Percentiles rank a stretch among this genome's conserved stretches.
Conservation (phyloP, 2,329 filamentous ascomycete species). For the Apiospora hydei region DNA sequence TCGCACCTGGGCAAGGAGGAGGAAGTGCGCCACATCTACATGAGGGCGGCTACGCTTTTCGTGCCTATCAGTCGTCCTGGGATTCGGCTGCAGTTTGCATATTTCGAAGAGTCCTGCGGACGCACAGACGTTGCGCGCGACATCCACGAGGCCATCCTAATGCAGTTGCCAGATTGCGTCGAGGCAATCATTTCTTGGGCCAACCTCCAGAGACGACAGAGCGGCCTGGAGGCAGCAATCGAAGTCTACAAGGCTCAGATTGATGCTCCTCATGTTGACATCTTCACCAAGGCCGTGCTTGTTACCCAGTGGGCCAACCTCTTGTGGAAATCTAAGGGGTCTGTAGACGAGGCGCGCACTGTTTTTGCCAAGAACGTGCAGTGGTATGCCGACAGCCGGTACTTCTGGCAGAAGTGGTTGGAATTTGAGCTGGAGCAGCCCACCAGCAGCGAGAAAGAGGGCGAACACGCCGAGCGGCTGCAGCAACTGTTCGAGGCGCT, state of each 20-base stretch:
- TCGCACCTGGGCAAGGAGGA: conserved; percentile 82
- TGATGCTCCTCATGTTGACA: conserved; percentile 73
- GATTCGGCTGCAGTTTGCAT: conserved; percentile 88
- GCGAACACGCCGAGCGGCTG: conserved; percentile 74
- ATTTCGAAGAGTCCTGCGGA: conserved; percentile 88
- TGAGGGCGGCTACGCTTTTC: conserved; percentile 83
- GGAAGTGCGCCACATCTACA: conserved; percentile 90
- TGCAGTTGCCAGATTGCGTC: conserved; percentile 79
- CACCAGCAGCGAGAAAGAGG: conserved; percentile 68
- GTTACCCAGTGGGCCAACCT: conserved; percentile 89
- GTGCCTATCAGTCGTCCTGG: conserved; percentile 86
- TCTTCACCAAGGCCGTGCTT: conserved; percentile 84
- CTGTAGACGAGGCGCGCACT: conserved; percentile 79
- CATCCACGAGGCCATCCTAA: conserved; percentile 83
- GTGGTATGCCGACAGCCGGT: conserved; percentile 82
- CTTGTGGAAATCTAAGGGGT: conserved; percentile 87
- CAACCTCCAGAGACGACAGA: conserved; percentile 84
- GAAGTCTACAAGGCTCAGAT: conserved; percentile 84
- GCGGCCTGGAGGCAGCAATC: conserved; percentile 83
- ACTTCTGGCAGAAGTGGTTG: conserved; percentile 92
- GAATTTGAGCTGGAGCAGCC: conserved; percentile 89
- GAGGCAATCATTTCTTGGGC: conserved; percentile 90
- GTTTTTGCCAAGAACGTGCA: conserved; percentile 84
- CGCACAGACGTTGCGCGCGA: conserved; percentile 80
- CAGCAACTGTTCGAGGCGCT: conserved; percentile 82